Base-by-base conservation (phyloP, 805 yeast species). In the Saccharomyces kudriavzevii region DNA sequence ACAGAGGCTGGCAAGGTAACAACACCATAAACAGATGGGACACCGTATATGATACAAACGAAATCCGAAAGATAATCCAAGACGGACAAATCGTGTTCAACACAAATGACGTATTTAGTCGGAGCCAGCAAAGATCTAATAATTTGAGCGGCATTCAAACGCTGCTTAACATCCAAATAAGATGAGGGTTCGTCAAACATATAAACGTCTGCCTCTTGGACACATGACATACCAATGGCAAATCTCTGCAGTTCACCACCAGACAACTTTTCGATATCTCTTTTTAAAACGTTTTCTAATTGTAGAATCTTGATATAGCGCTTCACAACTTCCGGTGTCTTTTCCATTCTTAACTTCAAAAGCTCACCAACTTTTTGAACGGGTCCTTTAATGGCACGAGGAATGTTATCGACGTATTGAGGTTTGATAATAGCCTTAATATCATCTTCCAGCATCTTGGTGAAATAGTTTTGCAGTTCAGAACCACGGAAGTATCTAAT, bases 171-270 rank as follows among this genome's bases (percentile, higher is more conserved):
- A 80, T 94, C 99, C 72, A 94, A 77, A 75, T 94, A 94, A 10
- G 99, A 94, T 20, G 98, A 91, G 48, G 99, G 99, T 77, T 94
- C 99, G 75, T 94, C 99, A 73, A 94, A 94, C 99, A 94, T 94
- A 76, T 94, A 94, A 47, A 94, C 98, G 63, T 89, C 87, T 54
- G 98, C 98, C 30, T 76, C 77, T 75, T 92, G 98, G 48, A 91
- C 90, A 78, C 96, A 89, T 14, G 98, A 88, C 90, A 94, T 86
- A 64, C 94, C 99, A 69, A 94, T 85, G 49, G 99, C 98, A 69
- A 94, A 94, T 77, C 99, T 85, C 77, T 94, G 99, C 70, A 94
- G 79, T 76, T 94, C 99, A 73, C 99, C 99, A 84, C 99, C 99
- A 48, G 97, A 89, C 60, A 94, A 80, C 64, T 89, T 87, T 50